Conservation (phyloP, 352 stramenopile species). For the Globisporangium radiosum region DNA sequence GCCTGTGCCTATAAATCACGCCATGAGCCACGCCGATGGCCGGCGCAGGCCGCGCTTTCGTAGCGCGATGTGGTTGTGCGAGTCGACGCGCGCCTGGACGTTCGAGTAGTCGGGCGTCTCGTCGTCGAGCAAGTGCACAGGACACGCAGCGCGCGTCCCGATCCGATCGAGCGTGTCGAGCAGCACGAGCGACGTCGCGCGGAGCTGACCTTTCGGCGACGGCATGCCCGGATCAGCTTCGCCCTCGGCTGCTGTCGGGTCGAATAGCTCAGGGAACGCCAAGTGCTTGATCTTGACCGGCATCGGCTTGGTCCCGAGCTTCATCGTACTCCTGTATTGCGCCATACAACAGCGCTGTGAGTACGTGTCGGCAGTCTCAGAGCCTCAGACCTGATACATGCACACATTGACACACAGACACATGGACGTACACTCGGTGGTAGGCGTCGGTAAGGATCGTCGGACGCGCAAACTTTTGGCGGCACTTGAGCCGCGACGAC, state of each 20-base stretch:
- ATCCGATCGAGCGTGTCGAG: conserved; percentile 77
- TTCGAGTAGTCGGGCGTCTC: conserved; percentile 49
- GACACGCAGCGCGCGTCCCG: conserved; percentile 59
- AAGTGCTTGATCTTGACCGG: conserved; percentile 37
- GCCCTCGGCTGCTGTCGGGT: conserved; percentile 14
- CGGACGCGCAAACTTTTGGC: conserved; percentile 53
- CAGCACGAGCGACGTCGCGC: conserved; percentile 37
- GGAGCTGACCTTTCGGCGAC: conserved; percentile 45
- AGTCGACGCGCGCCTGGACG: conserved; percentile 45
- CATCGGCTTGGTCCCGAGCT: conserved; percentile 54
- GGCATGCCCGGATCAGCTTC: conserved; percentile 48
- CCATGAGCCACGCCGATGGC: conserved; percentile 47
- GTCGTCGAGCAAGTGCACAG: conserved; percentile 57
- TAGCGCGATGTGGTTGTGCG: conserved; percentile 48
- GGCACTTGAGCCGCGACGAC: conserved; percentile 55
- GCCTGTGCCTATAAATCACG: neutral
- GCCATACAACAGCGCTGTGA: neutral
- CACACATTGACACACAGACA: too few relatives aligned
- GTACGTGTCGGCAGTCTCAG: too few relatives aligned
- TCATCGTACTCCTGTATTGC: conserved; percentile 55
- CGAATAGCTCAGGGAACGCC: conserved; percentile 31
- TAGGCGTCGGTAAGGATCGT: conserved; percentile 66
- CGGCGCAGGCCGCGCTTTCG: conserved; percentile 40
- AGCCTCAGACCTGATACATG: too few relatives aligned
- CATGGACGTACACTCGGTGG: conserved; percentile 49